These are phyloP conservation scores for Dysphania ambrosioides DNA, from an alignment of 148 eudicot genomes.

Conservation along the genomic window DNA sequence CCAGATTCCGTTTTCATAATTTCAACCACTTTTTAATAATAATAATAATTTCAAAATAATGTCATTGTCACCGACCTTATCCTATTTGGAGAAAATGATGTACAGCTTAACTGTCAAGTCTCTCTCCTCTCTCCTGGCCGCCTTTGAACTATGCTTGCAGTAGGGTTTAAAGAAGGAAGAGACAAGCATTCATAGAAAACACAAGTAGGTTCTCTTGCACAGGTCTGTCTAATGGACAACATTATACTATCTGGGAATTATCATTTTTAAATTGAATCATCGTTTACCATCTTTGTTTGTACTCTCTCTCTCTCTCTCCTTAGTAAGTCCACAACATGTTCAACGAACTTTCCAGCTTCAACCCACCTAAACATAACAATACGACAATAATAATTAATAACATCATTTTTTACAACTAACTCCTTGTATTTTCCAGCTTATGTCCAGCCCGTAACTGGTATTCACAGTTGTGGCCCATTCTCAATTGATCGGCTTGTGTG, in stretches of 20 bases:
- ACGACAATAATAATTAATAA: neutral
- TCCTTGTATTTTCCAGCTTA: constrained; percentile 28
- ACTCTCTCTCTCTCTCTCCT: neutral
- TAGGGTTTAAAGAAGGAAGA: neutral
- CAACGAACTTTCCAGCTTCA: constrained; percentile 18
- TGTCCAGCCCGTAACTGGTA: neutral
- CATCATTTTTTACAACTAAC: neutral
- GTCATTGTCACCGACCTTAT: neutral
- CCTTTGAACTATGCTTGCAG: neutral
- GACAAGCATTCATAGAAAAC: neutral
- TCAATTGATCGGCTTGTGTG: neutral
- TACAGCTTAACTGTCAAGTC: neutral
- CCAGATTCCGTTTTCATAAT: neutral
- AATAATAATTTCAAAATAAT: too few relatives aligned
- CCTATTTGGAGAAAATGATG: neutral
- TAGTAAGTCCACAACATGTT: neutral
- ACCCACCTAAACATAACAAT: constrained; percentile 10
- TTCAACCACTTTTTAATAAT: neutral
- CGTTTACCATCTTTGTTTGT: neutral
- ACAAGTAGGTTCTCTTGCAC: too few relatives aligned
- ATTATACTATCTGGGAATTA: too few relatives aligned
- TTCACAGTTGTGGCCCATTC: neutral
- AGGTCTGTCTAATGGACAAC: too few relatives aligned
- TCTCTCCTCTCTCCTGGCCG: neutral
- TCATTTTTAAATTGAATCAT: too few relatives aligned